These are phyloP conservation scores for Neofusicoccum ribis DNA, from an alignment of 2,329 filamentous ascomycete species.

Conservation along the genomic window DNA sequence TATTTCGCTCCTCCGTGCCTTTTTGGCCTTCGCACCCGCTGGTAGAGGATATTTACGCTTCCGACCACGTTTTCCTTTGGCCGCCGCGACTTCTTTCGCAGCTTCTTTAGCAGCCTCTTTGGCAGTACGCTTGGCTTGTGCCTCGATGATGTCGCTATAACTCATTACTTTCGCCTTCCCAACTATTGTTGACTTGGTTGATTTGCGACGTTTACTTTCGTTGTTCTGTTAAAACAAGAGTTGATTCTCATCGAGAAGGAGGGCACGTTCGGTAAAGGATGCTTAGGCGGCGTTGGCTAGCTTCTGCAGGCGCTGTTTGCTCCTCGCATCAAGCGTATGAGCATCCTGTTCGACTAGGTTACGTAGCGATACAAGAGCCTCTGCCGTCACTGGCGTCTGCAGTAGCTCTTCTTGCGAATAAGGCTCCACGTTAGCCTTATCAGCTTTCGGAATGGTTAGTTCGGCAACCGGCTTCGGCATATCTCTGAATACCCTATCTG, in stretches of 20 bases:
- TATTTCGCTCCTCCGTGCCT: conserved; percentile 13
- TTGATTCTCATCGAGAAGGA: conserved; percentile 30
- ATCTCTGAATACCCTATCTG: conserved; percentile 32
- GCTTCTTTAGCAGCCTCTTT: conserved; percentile 22
- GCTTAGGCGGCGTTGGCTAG: conserved; percentile 28
- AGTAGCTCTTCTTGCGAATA: conserved; percentile 28
- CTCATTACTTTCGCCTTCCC: background rate
- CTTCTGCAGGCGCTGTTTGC: conserved; percentile 25
- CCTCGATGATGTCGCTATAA: conserved; percentile 27
- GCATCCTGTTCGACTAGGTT: conserved; percentile 24
- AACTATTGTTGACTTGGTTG: no score
- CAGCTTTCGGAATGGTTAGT: conserved; percentile 23
- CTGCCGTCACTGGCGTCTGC: conserved; percentile 25
- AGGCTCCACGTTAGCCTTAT: conserved; percentile 22
- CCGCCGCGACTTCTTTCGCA: background rate
- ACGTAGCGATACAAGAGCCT: conserved; percentile 25
- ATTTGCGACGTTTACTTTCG: no score
- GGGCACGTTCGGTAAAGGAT: conserved; percentile 27
- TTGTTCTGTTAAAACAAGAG: no score
- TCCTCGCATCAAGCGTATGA: conserved; percentile 23
- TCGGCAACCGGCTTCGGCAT: conserved; percentile 26
- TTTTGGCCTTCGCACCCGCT: conserved; percentile 9
- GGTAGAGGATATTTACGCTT: background rate
- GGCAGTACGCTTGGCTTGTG: conserved; percentile 25
- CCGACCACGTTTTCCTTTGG: background rate